Evolutionary conservation across 495 filamentous ascomycete species (phyloP).

Genomic region (Tuber melanosporum): DNA sequence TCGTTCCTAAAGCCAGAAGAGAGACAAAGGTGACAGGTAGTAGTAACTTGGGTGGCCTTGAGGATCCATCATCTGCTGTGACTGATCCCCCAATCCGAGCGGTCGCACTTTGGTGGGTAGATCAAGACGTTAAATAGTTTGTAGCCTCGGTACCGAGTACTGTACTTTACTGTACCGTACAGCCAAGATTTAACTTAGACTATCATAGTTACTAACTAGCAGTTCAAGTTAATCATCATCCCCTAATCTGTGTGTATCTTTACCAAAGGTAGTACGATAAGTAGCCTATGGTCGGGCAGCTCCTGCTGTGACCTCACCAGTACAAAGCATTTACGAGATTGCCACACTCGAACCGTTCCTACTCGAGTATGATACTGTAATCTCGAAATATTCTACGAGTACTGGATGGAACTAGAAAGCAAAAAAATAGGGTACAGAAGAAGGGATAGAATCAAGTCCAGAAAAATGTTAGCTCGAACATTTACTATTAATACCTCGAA

Average conservation of each 20-base stretch:
- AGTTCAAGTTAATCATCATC: background rate
- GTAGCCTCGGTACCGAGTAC: background rate
- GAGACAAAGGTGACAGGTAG: background rate
- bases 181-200: background rate
- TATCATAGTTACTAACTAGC: background rate
- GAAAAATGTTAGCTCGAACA: background rate
- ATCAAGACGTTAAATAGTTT: background rate
- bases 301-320: too few species aligned
- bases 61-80: background rate
- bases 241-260: too few species aligned
- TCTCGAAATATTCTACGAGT: too few species aligned
- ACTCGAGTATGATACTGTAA: too few species aligned
- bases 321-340: too few species aligned
- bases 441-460: background rate
- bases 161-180: background rate
- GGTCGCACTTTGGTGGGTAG: background rate
- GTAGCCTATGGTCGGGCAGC: too few species aligned
- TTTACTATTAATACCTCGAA: background rate
- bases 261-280: too few species aligned
- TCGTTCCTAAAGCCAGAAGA: background rate
- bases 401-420: too few species aligned
- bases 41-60: background rate
- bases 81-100: background rate
- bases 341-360: too few species aligned
- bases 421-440: too few species aligned